These are phyloP conservation scores for Hevea brasiliensis DNA, from an alignment of 345 rosid genomes.

Conservation along the genomic window DNA sequence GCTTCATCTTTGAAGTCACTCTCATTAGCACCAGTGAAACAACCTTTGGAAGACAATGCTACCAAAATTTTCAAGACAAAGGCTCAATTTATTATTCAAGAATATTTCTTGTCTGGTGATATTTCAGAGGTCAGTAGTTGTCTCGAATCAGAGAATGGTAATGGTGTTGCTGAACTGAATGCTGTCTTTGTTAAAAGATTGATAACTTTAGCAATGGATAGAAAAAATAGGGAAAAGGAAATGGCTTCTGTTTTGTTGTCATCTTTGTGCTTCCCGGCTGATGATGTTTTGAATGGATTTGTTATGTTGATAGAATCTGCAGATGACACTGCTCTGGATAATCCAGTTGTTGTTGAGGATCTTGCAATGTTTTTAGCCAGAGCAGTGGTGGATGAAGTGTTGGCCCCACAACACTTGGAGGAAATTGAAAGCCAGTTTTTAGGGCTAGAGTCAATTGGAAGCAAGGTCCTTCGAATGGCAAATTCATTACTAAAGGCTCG, in stretches of 20 bases:
- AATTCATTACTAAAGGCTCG: constrained; percentile 72
- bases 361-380: constrained; percentile 84
- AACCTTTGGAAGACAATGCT: constrained; percentile 38
- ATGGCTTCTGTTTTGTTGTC: constrained; percentile 83
- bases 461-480: constrained; percentile 68
- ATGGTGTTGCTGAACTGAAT: constrained; percentile 49
- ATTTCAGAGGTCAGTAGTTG: constrained; percentile 58
- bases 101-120: constrained; percentile 73
- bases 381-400: constrained; percentile 79
- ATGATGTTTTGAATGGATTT: constrained; percentile 66
- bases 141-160: constrained; percentile 54
- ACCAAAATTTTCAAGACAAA: constrained; percentile 52
- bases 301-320: constrained; percentile 72
- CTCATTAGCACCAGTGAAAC: constrained; percentile 37
- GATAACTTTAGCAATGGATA: constrained; percentile 79
- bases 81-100: constrained; percentile 67
- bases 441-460: constrained; percentile 52
- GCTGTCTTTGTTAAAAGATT: constrained; percentile 70
- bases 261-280: constrained; percentile 65
- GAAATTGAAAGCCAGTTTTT: constrained; percentile 54
- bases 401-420: constrained; percentile 72
- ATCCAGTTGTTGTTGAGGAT: constrained; percentile 79
- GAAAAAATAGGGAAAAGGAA: constrained; percentile 86
- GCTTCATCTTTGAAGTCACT: constrained; percentile 72
- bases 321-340: constrained; percentile 77